Evolutionary conservation across 208 protist genomes (phyloP), one percentile per base, ranked within the genome.

Genomic region (Wallacemonas collosoma): DNA sequence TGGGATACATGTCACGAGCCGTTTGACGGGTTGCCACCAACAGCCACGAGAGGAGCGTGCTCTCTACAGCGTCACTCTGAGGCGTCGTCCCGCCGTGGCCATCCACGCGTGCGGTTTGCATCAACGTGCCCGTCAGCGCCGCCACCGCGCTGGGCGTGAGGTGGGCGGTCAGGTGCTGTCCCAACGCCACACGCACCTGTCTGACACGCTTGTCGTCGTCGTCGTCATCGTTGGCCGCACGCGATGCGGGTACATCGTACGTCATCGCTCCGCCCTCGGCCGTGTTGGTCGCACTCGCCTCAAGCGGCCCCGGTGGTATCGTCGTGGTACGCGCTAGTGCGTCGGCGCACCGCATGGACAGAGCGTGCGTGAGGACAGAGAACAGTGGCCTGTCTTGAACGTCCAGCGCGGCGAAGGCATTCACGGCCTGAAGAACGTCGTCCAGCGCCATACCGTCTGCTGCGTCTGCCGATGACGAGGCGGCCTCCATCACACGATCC

Each of bases 361-460:
- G 15, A 90, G 74, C 39, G 66, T 90, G 77, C 9, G 79, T 53
- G 38, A 95, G 72, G 0, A 90, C 82, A 9, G 81, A 57, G 45
- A 94, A 95, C 45, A 94, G 65, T 5, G 82, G 77, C 17, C 61
- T 65, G 69, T 95, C 91, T 2, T 64, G 47, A 36, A 71, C 77
- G 78, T 95, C 91, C n/a, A 95, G 80, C 3, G 79, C 80, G 8
- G 91, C 82, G 65, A 95, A 94, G 4, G 69, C 87, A 72, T 91
- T 93, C 41, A 87, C 62, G 12, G 91, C 91, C 4, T 51, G 67
- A 45, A 91, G 50, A 7, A 81, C 78, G 60, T 91, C 81, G 11
- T 66, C 55, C 14, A 81, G 38, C 38, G 3, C n/a, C 61, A 72
- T 41, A 9, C 40, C 8, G 5, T 69, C 54, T 36, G 14, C 39